phyloP scores from a whole-genome alignment of 2,329 filamentous ascomycete genomes.

The Ciborinia camelliae region DNA sequence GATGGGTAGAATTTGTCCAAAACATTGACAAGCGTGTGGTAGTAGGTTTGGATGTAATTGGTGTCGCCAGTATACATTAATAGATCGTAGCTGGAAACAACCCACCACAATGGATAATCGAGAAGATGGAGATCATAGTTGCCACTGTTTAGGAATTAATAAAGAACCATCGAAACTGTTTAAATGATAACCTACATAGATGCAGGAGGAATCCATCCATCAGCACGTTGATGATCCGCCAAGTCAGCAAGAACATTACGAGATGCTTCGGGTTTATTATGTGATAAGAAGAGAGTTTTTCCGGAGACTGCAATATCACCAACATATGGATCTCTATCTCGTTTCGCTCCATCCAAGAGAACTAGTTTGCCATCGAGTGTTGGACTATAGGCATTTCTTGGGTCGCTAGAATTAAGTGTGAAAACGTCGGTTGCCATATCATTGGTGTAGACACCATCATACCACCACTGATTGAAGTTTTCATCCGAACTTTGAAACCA shows the following conservation, averaged over 20 bases:
- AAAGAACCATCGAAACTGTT: not conserved
- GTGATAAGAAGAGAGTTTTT: conserved; percentile 48
- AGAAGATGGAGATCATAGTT: conserved; percentile 48
- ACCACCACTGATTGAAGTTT: conserved; percentile 51
- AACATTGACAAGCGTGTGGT: conserved; percentile 41
- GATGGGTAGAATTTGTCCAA: conserved; percentile 48
- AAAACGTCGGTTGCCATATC: conserved; percentile 49
- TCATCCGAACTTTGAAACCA: conserved; percentile 52
- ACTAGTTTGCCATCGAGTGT: conserved; percentile 47
- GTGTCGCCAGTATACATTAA: conserved; percentile 50
- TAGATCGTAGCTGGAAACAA: conserved; percentile 47
- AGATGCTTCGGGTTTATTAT: conserved; percentile 42
- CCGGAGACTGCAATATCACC: conserved; percentile 50
- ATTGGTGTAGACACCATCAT: conserved; percentile 51
- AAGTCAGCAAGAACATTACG: conserved; percentile 50
- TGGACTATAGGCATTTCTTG: conserved; percentile 44
- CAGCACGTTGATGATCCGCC: conserved; percentile 46
- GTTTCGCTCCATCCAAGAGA: conserved; percentile 49
- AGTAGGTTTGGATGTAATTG: conserved; percentile 44
- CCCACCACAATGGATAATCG: conserved; percentile 54
- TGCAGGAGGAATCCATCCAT: conserved; percentile 53
- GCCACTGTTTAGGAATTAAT: conserved; percentile 33
- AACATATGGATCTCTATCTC: conserved; percentile 52
- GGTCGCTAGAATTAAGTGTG: conserved; percentile 47
- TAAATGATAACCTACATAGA: conserved; percentile 43